These are phyloP conservation scores for Hermanozyma aechmeae DNA, from an alignment of 805 yeast species.

Conservation along the genomic window DNA sequence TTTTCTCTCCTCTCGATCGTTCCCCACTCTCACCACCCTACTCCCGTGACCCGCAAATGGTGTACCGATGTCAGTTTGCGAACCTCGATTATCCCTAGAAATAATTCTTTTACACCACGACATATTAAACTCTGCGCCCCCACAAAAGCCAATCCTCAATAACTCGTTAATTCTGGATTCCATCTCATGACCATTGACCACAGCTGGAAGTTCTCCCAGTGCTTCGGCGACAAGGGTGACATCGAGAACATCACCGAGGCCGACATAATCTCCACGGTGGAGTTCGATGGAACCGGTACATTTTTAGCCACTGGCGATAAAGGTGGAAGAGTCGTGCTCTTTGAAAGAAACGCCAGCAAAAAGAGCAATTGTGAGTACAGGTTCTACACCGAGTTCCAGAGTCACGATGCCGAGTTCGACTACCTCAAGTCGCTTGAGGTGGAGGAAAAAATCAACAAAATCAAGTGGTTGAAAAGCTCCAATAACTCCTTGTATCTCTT, in stretches of 20 bases:
- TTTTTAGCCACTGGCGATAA: conserved; percentile 96
- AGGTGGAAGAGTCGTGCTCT: conserved; percentile 95
- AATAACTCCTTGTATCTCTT: conserved; percentile 86
- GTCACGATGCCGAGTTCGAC: conserved; percentile 98
- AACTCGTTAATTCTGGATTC: no score
- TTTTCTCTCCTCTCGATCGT: no score
- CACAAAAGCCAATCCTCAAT: neutral
- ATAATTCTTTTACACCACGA: no score
- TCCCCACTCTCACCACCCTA: no score
- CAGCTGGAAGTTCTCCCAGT: conserved; percentile 84
- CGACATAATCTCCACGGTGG: conserved; percentile 94
- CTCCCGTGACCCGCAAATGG: no score
- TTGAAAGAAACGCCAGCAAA: conserved; percentile 74
- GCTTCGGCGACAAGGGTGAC: conserved; percentile 98
- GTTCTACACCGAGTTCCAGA: conserved; percentile 93
- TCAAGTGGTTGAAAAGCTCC: conserved; percentile 87
- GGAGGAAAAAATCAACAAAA: conserved; percentile 96
- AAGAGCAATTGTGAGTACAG: conserved; percentile 74
- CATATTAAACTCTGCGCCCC: no score
- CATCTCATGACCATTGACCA: conserved; percentile 22
- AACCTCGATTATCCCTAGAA: no score
- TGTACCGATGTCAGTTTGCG: no score
- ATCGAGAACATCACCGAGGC: conserved; percentile 93
- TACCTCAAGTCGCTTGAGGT: conserved; percentile 92
- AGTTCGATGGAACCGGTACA: conserved; percentile 91